phyloP scores from a whole-genome alignment of 1,284 basidiomycete genomes.

The Puccinia polysora region DNA sequence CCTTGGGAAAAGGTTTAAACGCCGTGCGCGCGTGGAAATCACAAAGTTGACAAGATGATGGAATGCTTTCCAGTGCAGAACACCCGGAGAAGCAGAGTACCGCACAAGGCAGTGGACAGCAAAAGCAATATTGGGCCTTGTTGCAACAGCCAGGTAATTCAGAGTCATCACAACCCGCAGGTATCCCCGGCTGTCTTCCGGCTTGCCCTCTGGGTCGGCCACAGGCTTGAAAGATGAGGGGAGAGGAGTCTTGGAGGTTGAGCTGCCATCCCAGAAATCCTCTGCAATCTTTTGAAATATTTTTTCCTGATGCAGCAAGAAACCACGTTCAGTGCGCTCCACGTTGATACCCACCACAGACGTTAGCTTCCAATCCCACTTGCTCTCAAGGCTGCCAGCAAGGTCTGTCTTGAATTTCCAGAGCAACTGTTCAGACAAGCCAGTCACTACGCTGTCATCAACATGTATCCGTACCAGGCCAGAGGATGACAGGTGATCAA shows the following conservation, averaged over 20 bases:
- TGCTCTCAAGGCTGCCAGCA: constrained; percentile 1
- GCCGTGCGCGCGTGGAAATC: neutral
- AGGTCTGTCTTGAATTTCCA: neutral
- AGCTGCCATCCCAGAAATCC: neutral
- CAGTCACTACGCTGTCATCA: neutral
- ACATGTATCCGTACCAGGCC: constrained; percentile 22
- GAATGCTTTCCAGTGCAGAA: neutral
- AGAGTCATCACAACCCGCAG: neutral
- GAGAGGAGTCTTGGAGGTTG: neutral
- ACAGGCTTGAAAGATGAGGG: neutral
- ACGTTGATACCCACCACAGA: neutral
- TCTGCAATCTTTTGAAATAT: neutral
- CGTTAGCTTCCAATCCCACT: neutral
- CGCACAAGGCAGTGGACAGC: neutral
- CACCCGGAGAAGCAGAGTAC: neutral
- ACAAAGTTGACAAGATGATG: neutral
- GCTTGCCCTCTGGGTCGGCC: neutral
- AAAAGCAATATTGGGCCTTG: neutral
- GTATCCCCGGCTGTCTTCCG: neutral
- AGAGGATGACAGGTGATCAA: neutral
- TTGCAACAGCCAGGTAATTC: neutral
- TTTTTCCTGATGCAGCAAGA: neutral
- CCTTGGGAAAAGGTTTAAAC: neutral
- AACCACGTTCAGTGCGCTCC: neutral
- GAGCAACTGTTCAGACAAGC: neutral